Conservation (phyloP, 768 basidiomycete genomes). For the Kondoa subrosea region DNA sequence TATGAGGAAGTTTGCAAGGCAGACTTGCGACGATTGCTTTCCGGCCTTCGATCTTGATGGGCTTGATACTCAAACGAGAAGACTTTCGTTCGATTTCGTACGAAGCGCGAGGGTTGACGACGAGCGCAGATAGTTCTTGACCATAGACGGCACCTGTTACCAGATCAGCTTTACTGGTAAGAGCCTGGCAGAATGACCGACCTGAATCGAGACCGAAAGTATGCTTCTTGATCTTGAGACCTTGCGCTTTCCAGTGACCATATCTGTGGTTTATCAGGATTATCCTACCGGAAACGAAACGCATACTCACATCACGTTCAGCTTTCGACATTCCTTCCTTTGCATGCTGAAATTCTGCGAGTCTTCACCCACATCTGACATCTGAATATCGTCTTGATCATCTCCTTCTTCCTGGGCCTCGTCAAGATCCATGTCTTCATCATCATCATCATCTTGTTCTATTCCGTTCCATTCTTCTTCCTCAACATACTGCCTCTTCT, state of each 20-base stretch:
- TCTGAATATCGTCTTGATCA: constrained; percentile 21
- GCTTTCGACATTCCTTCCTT: constrained; percentile 20
- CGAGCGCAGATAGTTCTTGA: constrained; percentile 47
- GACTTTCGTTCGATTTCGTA: background rate
- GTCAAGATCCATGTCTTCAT: background rate
- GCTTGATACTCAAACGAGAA: background rate
- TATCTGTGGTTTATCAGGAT: constrained; percentile 37
- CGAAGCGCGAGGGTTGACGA: constrained; percentile 34
- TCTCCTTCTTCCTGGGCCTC: constrained; percentile 38
- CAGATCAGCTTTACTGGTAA: background rate
- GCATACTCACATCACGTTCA: constrained; percentile 18
- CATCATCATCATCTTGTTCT: background rate
- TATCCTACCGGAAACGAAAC: background rate
- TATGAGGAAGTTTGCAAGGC: background rate
- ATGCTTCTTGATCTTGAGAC: constrained; percentile 67
- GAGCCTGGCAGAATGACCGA: constrained; percentile 50
- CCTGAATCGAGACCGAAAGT: constrained; percentile 66
- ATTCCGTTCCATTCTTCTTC: background rate
- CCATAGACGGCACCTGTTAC: constrained; percentile 41
- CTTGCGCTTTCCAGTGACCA: constrained; percentile 65
- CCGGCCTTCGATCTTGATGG: background rate
- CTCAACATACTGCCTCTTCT: background rate
- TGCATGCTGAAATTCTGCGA: background rate
- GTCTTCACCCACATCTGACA: background rate
- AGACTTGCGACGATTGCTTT: background rate